These are phyloP conservation scores for Trametopsis cervina DNA, from an alignment of 768 basidiomycete species.

Conservation along the genomic window DNA sequence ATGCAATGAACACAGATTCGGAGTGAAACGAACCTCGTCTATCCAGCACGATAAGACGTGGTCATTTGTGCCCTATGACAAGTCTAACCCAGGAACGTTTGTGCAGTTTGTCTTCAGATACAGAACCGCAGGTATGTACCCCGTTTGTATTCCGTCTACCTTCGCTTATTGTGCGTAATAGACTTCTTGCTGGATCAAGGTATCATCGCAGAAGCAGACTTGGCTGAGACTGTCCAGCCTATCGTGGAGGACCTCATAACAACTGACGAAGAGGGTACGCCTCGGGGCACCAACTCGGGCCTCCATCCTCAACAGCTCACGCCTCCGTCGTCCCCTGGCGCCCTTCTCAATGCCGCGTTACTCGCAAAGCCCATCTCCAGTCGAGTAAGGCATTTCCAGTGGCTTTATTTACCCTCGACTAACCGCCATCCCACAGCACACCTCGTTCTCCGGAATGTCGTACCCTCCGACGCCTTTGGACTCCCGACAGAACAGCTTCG, in stretches of 20 bases:
- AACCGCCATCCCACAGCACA: neutral
- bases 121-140: conserved; percentile 39
- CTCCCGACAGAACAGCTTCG: neutral
- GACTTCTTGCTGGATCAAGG: conserved; percentile 20
- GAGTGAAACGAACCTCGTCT: conserved; percentile 32
- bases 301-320: neutral
- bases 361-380: neutral
- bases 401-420: too few relatives aligned
- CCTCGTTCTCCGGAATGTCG: neutral
- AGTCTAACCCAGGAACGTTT: conserved; percentile 34
- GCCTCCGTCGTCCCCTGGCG: neutral
- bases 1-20: conserved; percentile 36
- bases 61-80: conserved; percentile 43
- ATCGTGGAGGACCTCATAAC: neutral
- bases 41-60: conserved; percentile 46
- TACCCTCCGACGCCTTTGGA: neutral
- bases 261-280: neutral
- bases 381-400: neutral
- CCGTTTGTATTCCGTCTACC: neutral
- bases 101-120: conserved; percentile 68
- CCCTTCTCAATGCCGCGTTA: neutral
- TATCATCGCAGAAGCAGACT: conserved; percentile 11
- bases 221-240: neutral
- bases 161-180: neutral
- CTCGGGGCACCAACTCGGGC: neutral